A percentile compares a stretch with the other conserved stretches of the same genome.
Evolutionary conservation across 805 yeast species (phyloP).

Genomic region (Saccharomycopsis babjevae): DNA sequence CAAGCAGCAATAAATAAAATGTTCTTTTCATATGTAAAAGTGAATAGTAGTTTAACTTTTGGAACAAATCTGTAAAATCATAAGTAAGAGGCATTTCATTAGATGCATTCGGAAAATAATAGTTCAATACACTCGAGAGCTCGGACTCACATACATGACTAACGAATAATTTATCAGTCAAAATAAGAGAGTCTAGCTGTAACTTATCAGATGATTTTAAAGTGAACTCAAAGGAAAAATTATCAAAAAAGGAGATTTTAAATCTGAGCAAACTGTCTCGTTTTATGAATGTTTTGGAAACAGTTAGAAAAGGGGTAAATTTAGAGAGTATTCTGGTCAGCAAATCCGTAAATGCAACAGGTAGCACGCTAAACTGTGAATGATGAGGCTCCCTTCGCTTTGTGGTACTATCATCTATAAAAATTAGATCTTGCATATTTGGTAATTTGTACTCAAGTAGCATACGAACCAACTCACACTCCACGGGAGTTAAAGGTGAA

Average conservation of each 20-base stretch:
- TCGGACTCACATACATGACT: not conserved
- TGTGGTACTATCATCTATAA: not conserved
- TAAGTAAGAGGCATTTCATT: not conserved
- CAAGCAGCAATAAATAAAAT: not conserved
- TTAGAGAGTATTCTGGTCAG: not conserved
- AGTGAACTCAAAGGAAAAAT: not conserved
- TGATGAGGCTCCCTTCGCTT: not conserved
- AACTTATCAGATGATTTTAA: not conserved
- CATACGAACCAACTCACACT: not conserved
- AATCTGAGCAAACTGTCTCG: not conserved
- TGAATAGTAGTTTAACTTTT: conserved; percentile 3
- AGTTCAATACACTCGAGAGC: not conserved
- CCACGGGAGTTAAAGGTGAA: not conserved
- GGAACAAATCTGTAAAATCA: conserved; percentile 1
- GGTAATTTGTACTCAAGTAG: not conserved
- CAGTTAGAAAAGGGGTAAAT: conserved; percentile 6
- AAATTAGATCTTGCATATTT: not conserved
- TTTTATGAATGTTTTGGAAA: not conserved
- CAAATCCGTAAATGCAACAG: conserved; percentile 5
- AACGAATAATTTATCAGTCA: not conserved
- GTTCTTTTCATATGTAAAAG: conserved; percentile 1
- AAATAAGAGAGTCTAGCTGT: not conserved
- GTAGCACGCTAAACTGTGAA: conserved; percentile 8
- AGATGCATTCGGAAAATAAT: not conserved
- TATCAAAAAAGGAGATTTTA: not conserved